Evolutionary conservation across 2,329 filamentous ascomycete species (phyloP).

Genomic region (Penicillium aurantiogriseum): DNA sequence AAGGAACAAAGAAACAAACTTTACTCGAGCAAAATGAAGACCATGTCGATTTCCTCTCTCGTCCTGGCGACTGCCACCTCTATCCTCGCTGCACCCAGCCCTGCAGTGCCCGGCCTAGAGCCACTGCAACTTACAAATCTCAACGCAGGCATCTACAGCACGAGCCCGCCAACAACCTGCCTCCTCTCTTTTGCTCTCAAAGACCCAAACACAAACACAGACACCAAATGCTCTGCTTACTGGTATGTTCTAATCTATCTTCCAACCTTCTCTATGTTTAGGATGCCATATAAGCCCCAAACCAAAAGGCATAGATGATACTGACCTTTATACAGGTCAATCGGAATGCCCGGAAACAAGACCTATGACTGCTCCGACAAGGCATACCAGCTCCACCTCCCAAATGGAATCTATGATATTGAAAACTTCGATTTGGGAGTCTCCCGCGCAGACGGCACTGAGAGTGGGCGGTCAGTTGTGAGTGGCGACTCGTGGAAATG

Average conservation of each 20-base stretch:
- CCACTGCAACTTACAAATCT: conserved; percentile 13
- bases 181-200: conserved; percentile 11
- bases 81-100: conserved; percentile 10
- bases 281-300: neutral
- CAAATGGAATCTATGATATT: conserved; percentile 18
- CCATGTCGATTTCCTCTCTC: conserved; percentile 2
- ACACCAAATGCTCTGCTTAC: conserved; percentile 10
- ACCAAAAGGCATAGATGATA: neutral
- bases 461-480: conserved; percentile 4
- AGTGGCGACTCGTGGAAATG: conserved; percentile 15
- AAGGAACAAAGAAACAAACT: neutral
- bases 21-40: conserved; percentile 12
- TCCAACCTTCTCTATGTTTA: neutral
- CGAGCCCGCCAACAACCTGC: conserved; percentile 7
- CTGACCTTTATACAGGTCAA: conserved; percentile 8
- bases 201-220: conserved; percentile 15
- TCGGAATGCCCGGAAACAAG: conserved; percentile 6
- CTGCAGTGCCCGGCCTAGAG: neutral
- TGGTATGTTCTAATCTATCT: conserved; percentile 12
- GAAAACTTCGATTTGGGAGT: conserved; percentile 16
- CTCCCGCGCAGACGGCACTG: conserved; percentile 11
- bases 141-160: conserved; percentile 7
- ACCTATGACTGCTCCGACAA: conserved; percentile 13
- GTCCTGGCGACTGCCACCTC: conserved; percentile 12
- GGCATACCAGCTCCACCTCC: conserved; percentile 15